Evolutionary conservation across 345 rosid genomes (phyloP), one percentile per base, ranked within the genome.

Genomic region (Eutrema heterophyllum): DNA sequence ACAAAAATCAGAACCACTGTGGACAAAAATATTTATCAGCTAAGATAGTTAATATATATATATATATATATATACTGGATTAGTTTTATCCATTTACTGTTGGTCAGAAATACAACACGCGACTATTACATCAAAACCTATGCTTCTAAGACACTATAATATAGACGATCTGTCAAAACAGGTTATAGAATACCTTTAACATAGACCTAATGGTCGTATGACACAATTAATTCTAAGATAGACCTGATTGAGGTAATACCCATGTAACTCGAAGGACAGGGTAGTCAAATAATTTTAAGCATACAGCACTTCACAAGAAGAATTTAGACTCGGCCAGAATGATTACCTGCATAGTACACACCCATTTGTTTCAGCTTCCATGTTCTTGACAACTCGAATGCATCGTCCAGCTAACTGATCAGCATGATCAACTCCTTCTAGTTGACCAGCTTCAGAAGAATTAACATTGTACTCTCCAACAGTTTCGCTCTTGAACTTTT

Each of bases 311-410:
- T 32, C 45, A 44, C 14, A 54, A 52, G 33, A 75, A 69, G 18
- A 53, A 38, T 48, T 53, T 39, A 14, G 45, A 63, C 66, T 70
- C 52, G 7, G 38, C 30, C 71, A 60, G 40, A 75, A 73, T 7
- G 16, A 30, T 74, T 76, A 93, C 99, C 97, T 85, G 96, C 99
- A 96, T 57, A 90, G 78, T 7, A 85, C 88, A 81, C 99, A 96
- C 80, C 98, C 99, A 79, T 86, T 85, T 73, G 85, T 81, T 77
- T 88, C 98, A 55, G 84, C 79, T 73, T 89, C 97, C 24, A 88
- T 53, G 76, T 81, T 87, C 77, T 82, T 87, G 64, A 95, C 97
- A 60, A 95, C 87, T 39, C 98, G 96, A 76, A 95, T 90, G 83
- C 98, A 92, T 82, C 97, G 84, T 73, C 81, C 85, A 67, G 89